Evolutionary conservation across 2,329 filamentous ascomycete species (phyloP).

Genomic region (Cladosporium sp.): DNA sequence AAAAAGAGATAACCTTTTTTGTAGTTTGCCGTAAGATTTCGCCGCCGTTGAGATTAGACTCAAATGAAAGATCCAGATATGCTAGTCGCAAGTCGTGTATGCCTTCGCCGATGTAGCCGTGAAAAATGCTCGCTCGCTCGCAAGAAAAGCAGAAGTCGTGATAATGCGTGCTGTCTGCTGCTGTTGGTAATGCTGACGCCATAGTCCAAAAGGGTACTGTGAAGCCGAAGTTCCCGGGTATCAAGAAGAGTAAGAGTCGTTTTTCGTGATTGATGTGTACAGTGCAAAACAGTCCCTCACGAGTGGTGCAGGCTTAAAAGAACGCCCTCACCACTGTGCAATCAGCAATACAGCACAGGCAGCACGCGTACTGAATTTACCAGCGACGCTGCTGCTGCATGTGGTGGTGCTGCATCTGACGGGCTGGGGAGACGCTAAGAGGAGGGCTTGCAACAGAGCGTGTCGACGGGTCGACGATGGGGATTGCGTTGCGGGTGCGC

Average conservation of each 20-base stretch:
- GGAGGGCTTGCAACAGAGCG: conserved; percentile 89
- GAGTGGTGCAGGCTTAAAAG: neutral
- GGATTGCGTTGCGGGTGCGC: conserved; percentile 88
- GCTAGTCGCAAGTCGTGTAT: conserved; percentile 13
- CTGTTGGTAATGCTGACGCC: conserved; percentile 10
- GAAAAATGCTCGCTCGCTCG: conserved; percentile 12
- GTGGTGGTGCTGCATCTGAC: conserved; percentile 57
- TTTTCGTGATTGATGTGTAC: conserved; percentile 11
- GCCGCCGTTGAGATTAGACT: conserved; percentile 10
- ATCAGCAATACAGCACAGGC: conserved; percentile 10
- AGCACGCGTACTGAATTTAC: conserved; percentile 30
- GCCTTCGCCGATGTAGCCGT: conserved; percentile 11
- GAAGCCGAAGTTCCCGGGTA: conserved; percentile 12
- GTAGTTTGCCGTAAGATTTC: conserved; percentile 9
- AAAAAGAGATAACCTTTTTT: conserved; percentile 11
- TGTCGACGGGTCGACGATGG: conserved; percentile 93
- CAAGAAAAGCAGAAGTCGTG: conserved; percentile 12
- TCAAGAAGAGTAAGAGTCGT: conserved; percentile 12
- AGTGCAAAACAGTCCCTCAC: conserved; percentile 7
- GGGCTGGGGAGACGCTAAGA: conserved; percentile 62
- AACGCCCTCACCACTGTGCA: neutral
- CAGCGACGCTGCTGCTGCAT: conserved; percentile 41
- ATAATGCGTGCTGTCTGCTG: conserved; percentile 10
- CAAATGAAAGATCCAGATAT: conserved; percentile 13
- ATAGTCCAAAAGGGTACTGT: conserved; percentile 13